Conservation (phyloP, 2,329 filamentous ascomycete genomes). For the Nothophaeocryptopus gaeumannii region DNA sequence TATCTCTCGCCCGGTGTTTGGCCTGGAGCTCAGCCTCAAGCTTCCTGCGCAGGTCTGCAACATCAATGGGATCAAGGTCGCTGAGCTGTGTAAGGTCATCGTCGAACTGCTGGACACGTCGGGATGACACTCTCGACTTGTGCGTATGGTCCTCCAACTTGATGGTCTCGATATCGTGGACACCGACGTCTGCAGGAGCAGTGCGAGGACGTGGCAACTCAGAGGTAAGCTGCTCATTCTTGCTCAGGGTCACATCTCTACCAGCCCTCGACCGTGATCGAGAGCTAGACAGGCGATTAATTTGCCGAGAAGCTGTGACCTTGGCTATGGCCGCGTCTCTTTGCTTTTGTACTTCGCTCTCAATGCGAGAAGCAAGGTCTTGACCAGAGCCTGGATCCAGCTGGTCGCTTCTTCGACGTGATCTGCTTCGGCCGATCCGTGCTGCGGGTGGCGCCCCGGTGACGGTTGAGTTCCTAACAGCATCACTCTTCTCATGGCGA, state of each 20-base stretch:
- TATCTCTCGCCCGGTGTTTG: neutral
- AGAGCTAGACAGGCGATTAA: neutral
- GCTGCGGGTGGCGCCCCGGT: too few relatives aligned
- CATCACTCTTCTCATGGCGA: too few relatives aligned
- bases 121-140: conserved; percentile 15
- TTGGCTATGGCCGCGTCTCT: conserved; percentile 6
- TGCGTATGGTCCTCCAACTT: conserved; percentile 13
- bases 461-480: too few relatives aligned
- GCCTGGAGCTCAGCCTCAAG: conserved; percentile 51
- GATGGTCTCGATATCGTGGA: conserved; percentile 20
- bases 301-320: neutral
- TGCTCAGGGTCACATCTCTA: neutral
- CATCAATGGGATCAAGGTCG: conserved; percentile 52
- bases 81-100: conserved; percentile 54
- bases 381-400: conserved; percentile 17
- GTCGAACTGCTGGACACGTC: conserved; percentile 6
- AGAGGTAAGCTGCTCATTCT: neutral
- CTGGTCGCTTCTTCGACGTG: neutral
- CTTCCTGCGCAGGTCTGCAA: conserved; percentile 53
- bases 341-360: conserved; percentile 30
- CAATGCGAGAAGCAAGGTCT: conserved; percentile 27
- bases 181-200: conserved; percentile 19
- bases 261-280: conserved; percentile 24
- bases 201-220: conserved; percentile 16
- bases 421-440: too few relatives aligned